These are phyloP conservation scores for Penicillium desertorum DNA, from an alignment of 495 filamentous ascomycete species.

Conservation along the genomic window DNA sequence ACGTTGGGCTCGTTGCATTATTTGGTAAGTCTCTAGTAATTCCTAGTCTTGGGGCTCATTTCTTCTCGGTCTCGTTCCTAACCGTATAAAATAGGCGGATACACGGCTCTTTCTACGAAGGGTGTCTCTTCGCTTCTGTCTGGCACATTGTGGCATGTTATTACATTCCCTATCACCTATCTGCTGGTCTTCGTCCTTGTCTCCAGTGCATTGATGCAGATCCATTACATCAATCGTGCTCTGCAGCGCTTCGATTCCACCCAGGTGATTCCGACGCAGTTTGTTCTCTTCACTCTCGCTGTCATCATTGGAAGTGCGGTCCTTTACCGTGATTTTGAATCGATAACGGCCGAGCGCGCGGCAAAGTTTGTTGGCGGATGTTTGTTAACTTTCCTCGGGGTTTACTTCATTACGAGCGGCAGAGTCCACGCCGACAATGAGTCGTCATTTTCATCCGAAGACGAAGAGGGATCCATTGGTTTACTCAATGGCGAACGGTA, in stretches of 20 bases:
- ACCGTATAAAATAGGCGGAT: constrained; percentile 63
- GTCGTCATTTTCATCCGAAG: constrained; percentile 46
- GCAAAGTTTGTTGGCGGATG: constrained; percentile 88
- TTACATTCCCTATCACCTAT: constrained; percentile 91
- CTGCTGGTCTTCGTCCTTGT: constrained; percentile 73
- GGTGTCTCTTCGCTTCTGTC: constrained; percentile 93
- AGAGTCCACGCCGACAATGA: constrained; percentile 46
- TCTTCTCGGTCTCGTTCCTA: constrained; percentile 22
- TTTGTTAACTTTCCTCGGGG: constrained; percentile 85
- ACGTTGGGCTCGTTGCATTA: constrained; percentile 86
- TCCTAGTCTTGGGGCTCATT: not conserved
- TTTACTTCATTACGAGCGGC: constrained; percentile 84
- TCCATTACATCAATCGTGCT: constrained; percentile 93
- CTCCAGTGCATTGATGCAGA: constrained; percentile 86
- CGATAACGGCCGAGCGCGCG: constrained; percentile 64
- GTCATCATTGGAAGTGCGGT: constrained; percentile 94
- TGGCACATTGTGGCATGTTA: constrained; percentile 77
- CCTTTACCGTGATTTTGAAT: constrained; percentile 90
- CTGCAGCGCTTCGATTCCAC: constrained; percentile 94
- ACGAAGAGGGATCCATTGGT: constrained; percentile 51
- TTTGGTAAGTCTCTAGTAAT: constrained; percentile 63
- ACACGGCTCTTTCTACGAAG: constrained; percentile 93
- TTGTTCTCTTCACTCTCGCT: constrained; percentile 91
- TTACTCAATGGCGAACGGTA: constrained; percentile 46
- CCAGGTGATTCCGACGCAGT: constrained; percentile 95